Evolutionary conservation across 2,329 filamentous ascomycete genomes (phyloP), one percentile per base, ranked within the genome.

Genomic region (Cladosporium sp.): DNA sequence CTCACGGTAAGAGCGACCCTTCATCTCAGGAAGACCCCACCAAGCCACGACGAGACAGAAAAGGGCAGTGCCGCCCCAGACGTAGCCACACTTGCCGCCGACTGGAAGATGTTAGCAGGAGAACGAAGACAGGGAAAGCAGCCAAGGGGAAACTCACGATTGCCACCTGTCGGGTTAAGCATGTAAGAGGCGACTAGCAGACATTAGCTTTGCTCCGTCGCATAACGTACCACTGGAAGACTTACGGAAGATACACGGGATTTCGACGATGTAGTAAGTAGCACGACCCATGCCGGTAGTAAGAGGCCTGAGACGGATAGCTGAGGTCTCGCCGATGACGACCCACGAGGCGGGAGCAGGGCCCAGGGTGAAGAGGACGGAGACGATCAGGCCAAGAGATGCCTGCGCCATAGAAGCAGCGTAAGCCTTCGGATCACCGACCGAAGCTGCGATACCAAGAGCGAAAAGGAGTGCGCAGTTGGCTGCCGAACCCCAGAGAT

Each of bases 301-400:
- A n/a, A 85, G 70, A 43, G 83, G 79, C 44, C 83, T 68, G 31
- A 86, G 81, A 56, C 83, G 82, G 51, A 85, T 77, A 46, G 83
- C 71, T 0, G 83, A 84, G 2, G 83, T 85, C 68, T 86, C 83
- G 59, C 78, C 81, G 43, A 86, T 85, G 59, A 85, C 82, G 69
- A 81, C 79, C 77, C 78, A 86, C 9, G 82, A 84, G 38, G 79
- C 78, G 43, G 83, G 83, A 2, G 80, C 83, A 22, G 80, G 81
- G 59, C 79, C 81, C 13, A 83, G 66, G 40, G 77, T 79, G 71
- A 84, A 87, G 32, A 84, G 68, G 52, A 86, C 79, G 28, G 83
- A 85, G 62, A 86, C 74, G 59, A 85, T 82, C 49, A 86, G 71
- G 57, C 82, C 83, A 19, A 86, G 70, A 7, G 77, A 79, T 8